These are phyloP conservation scores for Trametes sp. DNA, from an alignment of 1,284 basidiomycete species.

Conservation along the genomic window DNA sequence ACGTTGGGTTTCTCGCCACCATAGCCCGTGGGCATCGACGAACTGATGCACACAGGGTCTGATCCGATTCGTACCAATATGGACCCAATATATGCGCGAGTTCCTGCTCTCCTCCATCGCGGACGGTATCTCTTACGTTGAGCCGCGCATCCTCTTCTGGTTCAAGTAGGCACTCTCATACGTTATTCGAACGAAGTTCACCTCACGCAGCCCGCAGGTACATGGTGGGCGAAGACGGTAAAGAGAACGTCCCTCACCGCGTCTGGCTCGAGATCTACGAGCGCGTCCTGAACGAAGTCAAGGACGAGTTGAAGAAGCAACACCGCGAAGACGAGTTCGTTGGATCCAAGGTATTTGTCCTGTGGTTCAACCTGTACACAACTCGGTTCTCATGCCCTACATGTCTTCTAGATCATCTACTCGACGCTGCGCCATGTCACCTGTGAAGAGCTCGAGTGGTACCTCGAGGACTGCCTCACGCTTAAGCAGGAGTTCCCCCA, in stretches of 20 bases:
- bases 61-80: constrained; percentile 63
- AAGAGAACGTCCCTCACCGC: constrained; percentile 62
- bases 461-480: constrained; percentile 74
- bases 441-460: constrained; percentile 67
- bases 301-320: constrained; percentile 56
- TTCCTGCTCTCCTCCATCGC: constrained; percentile 69
- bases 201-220: constrained; percentile 31
- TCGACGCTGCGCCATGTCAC: constrained; percentile 66
- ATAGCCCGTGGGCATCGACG: not conserved
- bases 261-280: constrained; percentile 69
- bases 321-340: constrained; percentile 67
- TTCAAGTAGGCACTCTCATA: constrained; percentile 50
- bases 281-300: constrained; percentile 62
- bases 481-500: constrained; percentile 80
- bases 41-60: constrained; percentile 49
- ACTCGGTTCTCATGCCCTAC: not conserved
- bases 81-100: constrained; percentile 63
- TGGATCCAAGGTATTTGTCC: constrained; percentile 60
- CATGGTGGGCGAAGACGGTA: constrained; percentile 65
- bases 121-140: constrained; percentile 79
- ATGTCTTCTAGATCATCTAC: constrained; percentile 72
- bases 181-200: not conserved
- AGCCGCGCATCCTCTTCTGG: constrained; percentile 74
- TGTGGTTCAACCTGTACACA: not conserved
- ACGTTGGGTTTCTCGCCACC: constrained; percentile 45